Base-by-base conservation (phyloP, 2,329 filamentous ascomycete genomes). In the Dactylellina sp. region DNA sequence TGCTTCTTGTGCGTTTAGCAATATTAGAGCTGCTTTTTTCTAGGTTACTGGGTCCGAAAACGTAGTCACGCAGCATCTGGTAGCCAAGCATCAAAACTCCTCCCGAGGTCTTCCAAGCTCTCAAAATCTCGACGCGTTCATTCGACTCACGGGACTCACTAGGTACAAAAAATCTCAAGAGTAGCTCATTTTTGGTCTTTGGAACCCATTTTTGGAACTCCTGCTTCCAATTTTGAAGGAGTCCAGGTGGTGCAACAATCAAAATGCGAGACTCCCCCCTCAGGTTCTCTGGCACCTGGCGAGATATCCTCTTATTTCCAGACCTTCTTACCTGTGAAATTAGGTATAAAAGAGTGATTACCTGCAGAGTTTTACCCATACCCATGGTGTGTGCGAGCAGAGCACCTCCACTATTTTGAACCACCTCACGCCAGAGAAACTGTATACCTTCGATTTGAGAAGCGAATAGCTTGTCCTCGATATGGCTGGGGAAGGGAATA, bases 341-440 rank as follows among this genome's bases (percentile, higher is more conserved):
- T 2, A 55, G 5, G 16, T 70, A 40, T 3, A 70, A 18, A 12
- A 70, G 46, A 7, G 55, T 61, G 37, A 70, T 49, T 0, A 92
- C 87, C 82, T 97, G 93, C 89, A 96, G 92, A 0, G 93, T 96
- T 82, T 97, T 97, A 12, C 93, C 93, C 1, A 97, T 82, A 0
- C 93, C 93, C 93, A 97, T 97, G 0, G 91, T 78, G 56, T 79
- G 78, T 1, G 77, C 77, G 35, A 79, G 71, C 12, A 79, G 55
- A 22, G 77, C 77, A 24, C 78, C 78, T 28, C 64, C 76, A 16
- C 66, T 57, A 39, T 77, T 70, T 32, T 55, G 46, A 9, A 94
- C 86, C 46, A 97, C 83, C 76, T 95, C 90, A 76, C 93, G 89
- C 92, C 93, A 97, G 83, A 97, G 86, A 81, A 97, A 97, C 9